Evolutionary conservation across 164 flowering plant species (phyloP), one percentile per base, ranked within the genome.

Genomic region (Umbilicus rupestris): DNA sequence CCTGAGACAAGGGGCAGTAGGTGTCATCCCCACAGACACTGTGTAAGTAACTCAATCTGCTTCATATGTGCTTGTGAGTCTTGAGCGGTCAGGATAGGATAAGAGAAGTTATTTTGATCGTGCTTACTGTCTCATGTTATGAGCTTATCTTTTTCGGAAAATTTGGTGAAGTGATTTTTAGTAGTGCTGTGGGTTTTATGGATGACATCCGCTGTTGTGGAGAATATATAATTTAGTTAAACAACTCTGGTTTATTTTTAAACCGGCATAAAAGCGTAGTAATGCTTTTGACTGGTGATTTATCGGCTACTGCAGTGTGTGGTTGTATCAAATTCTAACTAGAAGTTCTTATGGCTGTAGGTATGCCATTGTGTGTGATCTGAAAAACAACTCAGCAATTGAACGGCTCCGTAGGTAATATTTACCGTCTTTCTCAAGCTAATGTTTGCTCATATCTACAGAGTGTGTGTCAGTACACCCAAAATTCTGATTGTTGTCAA

Each of bases 11-110:
- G 98, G 96, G 47, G 96, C 93, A 58, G 95, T 92, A n/a, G 96
- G 93, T 33, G 89, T 87, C 69, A 86, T 92, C 74, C 96, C 98
- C 55, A 92, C 98, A 1, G 98, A 92, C 62, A 92, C 96, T 16
- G 82, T 87, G 96, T 92, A 85, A 64, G 89, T 57, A 37, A 33
- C 41, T 41, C 7, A 5, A 22, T 24, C 19, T 11, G 22, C 17
- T 55, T 41, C 31, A 30, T 41, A 7, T 41, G 3, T 41, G 44
- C 15, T 41, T 12, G 5, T 52, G 58, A 52, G 58, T 52, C 2
- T 52, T 50, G 58, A 24, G 28, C 37, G 7, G 37, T 35, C 37
- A 35, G 37, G 37, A 35, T 35, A 35, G 37, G 37, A 35, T 35
- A 35, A 35, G 37, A 35, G 37, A 35, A 7, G 7, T 35, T 35